Conservation (phyloP, 352 stramenopile species). For the Pythium phragmitis region DNA sequence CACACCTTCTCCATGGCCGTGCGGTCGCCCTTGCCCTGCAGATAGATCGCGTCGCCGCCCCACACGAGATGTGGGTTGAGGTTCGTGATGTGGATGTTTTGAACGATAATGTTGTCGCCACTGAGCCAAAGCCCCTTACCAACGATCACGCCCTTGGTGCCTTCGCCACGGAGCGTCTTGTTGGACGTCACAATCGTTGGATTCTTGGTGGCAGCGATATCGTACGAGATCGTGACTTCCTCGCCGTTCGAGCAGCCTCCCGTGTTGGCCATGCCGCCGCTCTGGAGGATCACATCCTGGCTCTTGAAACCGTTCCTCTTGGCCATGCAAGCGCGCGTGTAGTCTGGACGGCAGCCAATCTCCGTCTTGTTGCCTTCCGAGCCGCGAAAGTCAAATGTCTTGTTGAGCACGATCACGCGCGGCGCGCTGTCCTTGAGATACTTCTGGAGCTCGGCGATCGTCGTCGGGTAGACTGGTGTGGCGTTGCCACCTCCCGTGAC, state of each 20-base stretch:
- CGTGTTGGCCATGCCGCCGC: conserved; percentile 49
- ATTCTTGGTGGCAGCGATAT: conserved; percentile 39
- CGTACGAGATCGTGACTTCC: conserved; percentile 40
- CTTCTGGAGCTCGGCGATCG: conserved; percentile 39
- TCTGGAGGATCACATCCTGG: conserved; percentile 56
- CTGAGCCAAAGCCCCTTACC: too few relatives aligned
- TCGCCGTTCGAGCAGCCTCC: conserved; percentile 43
- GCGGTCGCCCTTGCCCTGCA: conserved; percentile 24
- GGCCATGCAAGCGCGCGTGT: conserved; percentile 38
- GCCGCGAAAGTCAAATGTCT: conserved; percentile 49
- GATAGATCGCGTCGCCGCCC: conserved; percentile 31
- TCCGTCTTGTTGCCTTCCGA: conserved; percentile 51
- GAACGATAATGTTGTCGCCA: too few relatives aligned
- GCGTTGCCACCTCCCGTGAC: conserved; percentile 41
- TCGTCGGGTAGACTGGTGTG: conserved; percentile 34
- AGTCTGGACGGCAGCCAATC: conserved; percentile 42
- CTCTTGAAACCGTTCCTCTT: conserved; percentile 56
- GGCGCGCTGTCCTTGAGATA: conserved; percentile 39
- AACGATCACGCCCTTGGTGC: conserved; percentile 19
- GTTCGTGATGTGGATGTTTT: too few relatives aligned
- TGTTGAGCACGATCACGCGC: conserved; percentile 54
- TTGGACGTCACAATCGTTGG: conserved; percentile 12
- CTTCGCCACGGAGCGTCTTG: conserved; percentile 48
- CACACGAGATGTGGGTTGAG: conserved; percentile 42
- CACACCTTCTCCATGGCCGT: conserved; percentile 35